Conservation (phyloP, 2,329 filamentous ascomycete species). For the Calonectria hawksworthii region DNA sequence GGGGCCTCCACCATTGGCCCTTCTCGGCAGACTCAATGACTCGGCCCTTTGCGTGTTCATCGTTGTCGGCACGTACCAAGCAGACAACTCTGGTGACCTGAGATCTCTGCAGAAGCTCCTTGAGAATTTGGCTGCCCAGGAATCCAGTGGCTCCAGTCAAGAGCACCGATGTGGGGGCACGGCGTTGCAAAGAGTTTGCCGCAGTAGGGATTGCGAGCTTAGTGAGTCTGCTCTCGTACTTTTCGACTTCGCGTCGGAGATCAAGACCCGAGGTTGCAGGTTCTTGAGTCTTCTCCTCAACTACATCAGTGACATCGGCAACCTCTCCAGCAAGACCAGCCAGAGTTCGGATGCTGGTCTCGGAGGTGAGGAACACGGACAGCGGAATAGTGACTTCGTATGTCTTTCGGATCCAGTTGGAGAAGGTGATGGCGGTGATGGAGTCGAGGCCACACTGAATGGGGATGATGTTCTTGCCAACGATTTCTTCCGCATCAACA, state of each 20-base stretch:
- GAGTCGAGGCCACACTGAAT: constrained; percentile 1
- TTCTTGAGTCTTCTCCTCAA: neutral
- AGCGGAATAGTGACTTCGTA: neutral
- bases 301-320: neutral
- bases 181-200: neutral
- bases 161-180: neutral
- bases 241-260: neutral
- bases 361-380: neutral
- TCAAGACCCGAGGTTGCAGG: neutral
- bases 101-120: neutral
- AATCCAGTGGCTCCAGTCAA: neutral
- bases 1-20: constrained; percentile 21
- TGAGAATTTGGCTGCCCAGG: neutral
- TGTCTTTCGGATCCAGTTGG: constrained; percentile 3
- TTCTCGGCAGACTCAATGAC: constrained; percentile 16
- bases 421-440: neutral
- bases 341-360: constrained; percentile 1
- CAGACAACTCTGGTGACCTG: neutral
- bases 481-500: neutral
- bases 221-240: neutral
- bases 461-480: neutral
- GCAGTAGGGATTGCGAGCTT: neutral
- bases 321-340: neutral
- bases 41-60: constrained; percentile 9
- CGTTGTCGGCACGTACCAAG: constrained; percentile 16